A percentile compares a stretch with the other conserved stretches of the same genome.
Evolutionary conservation across 768 basidiomycete species (phyloP).

Genomic region (Kwoniella mangroviensis): DNA sequence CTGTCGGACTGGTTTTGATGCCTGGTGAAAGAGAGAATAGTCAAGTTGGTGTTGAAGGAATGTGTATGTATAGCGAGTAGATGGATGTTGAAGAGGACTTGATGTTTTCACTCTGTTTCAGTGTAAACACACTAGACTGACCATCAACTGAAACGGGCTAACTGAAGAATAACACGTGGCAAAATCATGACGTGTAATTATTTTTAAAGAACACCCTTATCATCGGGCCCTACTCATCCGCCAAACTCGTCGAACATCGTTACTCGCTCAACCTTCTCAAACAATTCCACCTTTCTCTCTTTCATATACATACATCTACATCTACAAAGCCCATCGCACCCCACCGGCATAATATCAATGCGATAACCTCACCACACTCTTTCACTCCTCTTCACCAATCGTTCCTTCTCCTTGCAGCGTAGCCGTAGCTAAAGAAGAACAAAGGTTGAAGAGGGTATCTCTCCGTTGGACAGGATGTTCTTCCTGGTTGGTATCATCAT

Average conservation of each 20-base stretch:
- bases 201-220: neutral
- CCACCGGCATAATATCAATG: neutral
- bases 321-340: neutral
- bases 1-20: too few relatives aligned
- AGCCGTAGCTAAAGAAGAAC: neutral
- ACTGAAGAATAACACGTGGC: slow-evolving; percentile 2
- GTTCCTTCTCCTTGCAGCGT: neutral
- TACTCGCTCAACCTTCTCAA: slow-evolving; percentile 2
- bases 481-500: slow-evolving; percentile 52
- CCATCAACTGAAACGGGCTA: neutral
- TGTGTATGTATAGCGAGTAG: neutral
- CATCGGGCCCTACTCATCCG: neutral
- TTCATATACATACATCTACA: neutral
- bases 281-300: slow-evolving; percentile 11
- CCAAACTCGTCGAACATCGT: slow-evolving; percentile 11
- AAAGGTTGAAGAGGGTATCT: too few relatives aligned
- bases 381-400: slow-evolving; percentile 14
- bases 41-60: slow-evolving; percentile 4
- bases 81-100: neutral
- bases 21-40: neutral
- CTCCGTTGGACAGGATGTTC: slow-evolving; percentile 41
- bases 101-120: slow-evolving; percentile 6
- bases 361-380: slow-evolving; percentile 9
- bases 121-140: slow-evolving; percentile 10
- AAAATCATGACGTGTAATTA: slow-evolving; percentile 18